A percentile compares a stretch with the other conserved stretches of the same genome.
These are phyloP conservation scores for Thecaphora thlaspeos DNA, from an alignment of 1,284 basidiomycete species.

Conservation along the genomic window DNA sequence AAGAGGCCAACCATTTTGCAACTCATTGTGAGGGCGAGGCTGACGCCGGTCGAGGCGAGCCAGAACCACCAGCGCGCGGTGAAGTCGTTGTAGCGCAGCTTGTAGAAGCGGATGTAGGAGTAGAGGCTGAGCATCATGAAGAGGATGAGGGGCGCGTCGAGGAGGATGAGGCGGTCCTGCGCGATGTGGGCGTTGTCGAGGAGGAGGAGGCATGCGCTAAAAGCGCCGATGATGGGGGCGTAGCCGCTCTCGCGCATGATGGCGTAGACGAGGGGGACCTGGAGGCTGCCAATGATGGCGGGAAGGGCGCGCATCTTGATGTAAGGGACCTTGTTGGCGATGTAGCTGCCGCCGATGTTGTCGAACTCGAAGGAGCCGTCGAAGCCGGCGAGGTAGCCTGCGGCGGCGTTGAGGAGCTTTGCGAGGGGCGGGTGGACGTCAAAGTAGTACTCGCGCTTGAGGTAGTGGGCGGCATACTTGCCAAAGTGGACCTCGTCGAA, in stretches of 20 bases:
- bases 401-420: slow-evolving; percentile 66
- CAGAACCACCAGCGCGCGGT: slow-evolving; percentile 79
- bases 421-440: slow-evolving; percentile 89
- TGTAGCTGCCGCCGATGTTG: slow-evolving; percentile 91
- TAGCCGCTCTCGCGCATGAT: slow-evolving; percentile 99
- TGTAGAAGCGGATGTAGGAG: slow-evolving; percentile 92
- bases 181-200: slow-evolving; percentile 98
- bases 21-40: slow-evolving; percentile 91
- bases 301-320: slow-evolving; percentile 88
- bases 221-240: slow-evolving; percentile 80
- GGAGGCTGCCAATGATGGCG: slow-evolving; percentile 84
- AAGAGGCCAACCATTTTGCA: slow-evolving; percentile 98
- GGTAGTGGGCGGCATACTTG: slow-evolving; percentile 57
- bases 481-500: slow-evolving; percentile 58
- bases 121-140: slow-evolving; percentile 94
- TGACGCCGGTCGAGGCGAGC: slow-evolving; percentile 84
- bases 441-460: slow-evolving; percentile 76
- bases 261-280: slow-evolving; percentile 84
- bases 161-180: slow-evolving; percentile 90
- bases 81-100: slow-evolving; percentile 74
- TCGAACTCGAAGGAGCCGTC: slow-evolving; percentile 92
- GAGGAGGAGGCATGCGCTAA: slow-evolving; percentile 79
- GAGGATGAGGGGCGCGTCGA: slow-evolving; percentile 91
- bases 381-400: slow-evolving; percentile 94
- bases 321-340: slow-evolving; percentile 82